Evolutionary conservation across 306 rosid species (phyloP).

Genomic region (Hippophae tibetana): DNA sequence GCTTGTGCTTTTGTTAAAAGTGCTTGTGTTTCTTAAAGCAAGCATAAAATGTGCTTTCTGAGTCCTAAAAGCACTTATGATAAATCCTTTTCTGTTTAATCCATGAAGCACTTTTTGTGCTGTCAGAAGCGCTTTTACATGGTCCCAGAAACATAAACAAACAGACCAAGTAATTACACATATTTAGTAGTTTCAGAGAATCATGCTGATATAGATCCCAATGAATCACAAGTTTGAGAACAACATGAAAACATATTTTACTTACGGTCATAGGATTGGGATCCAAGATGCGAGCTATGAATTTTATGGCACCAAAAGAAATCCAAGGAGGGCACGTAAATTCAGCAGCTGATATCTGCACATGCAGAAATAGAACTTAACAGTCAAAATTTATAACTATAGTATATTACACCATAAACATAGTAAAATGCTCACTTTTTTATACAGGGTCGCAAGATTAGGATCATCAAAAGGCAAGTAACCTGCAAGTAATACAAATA

Average conservation of each 20-base stretch:
- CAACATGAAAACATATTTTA: slow-evolving; percentile 1
- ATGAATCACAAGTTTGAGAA: not conserved
- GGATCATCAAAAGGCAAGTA: slow-evolving; percentile 96
- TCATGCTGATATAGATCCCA: not conserved
- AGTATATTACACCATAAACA: slow-evolving; percentile 9
- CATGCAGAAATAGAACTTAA: slow-evolving; percentile 27
- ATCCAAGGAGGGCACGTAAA: slow-evolving; percentile 96
- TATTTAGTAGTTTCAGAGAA: too few species aligned
- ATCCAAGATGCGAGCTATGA: slow-evolving; percentile 80
- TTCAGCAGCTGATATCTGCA: slow-evolving; percentile 86
- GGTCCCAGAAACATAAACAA: too few species aligned
- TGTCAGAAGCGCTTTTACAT: too few species aligned
- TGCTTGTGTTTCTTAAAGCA: too few species aligned
- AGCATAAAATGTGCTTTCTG: too few species aligned
- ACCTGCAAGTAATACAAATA: slow-evolving; percentile 96
- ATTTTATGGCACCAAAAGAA: slow-evolving; percentile 81
- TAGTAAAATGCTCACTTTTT: slow-evolving; percentile 52
- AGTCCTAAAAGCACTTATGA: too few species aligned
- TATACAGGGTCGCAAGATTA: slow-evolving; percentile 76
- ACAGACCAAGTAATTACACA: too few species aligned
- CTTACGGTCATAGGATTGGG: slow-evolving; percentile 90
- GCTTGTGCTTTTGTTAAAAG: too few species aligned
- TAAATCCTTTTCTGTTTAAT: too few species aligned
- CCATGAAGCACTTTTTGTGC: too few species aligned
- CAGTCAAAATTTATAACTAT: slow-evolving; percentile 9